phyloP scores from a whole-genome alignment of 176 grass and related monocot genomes.

The Carex pumila region DNA sequence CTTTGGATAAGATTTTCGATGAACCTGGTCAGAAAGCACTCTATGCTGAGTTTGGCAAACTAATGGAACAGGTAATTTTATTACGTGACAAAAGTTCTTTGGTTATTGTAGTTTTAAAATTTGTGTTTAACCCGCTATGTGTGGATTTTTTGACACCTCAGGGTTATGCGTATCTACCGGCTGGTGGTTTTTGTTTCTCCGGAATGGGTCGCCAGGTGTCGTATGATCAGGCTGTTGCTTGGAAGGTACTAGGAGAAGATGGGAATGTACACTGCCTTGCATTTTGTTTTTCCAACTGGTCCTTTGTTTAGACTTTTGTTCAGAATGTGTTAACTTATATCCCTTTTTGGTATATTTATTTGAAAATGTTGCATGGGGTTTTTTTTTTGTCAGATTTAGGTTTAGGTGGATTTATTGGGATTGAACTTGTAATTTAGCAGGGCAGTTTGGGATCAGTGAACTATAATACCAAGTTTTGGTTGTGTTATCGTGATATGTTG shows the following conservation, averaged over 20 bases:
- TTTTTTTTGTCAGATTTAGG: slow-evolving; percentile 1
- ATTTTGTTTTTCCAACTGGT: slow-evolving; percentile 93
- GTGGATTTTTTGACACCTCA: not conserved
- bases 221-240: slow-evolving; percentile 66
- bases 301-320: slow-evolving; percentile 44
- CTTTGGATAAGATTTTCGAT: slow-evolving; percentile 91
- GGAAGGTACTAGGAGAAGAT: slow-evolving; percentile 76
- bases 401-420: not conserved
- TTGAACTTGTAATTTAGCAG: not conserved
- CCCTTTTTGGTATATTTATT: slow-evolving; percentile 19
- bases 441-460: slow-evolving; percentile 8
- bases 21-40: slow-evolving; percentile 61
- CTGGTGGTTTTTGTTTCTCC: slow-evolving; percentile 58
- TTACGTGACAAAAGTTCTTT: not conserved
- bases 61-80: slow-evolving; percentile 89
- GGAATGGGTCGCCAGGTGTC: slow-evolving; percentile 95
- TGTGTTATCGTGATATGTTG: not conserved
- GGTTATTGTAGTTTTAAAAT: not conserved
- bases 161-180: slow-evolving; percentile 76
- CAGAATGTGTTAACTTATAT: slow-evolving; percentile 8
- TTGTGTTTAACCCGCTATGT: not conserved
- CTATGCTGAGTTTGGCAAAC: slow-evolving; percentile 50
- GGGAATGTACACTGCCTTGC: slow-evolving; percentile 70
- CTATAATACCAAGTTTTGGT: not conserved
- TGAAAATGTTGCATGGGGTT: not conserved